Conservation (phyloP, 176 grass and related monocot genomes). For the Carex myosuroides region DNA sequence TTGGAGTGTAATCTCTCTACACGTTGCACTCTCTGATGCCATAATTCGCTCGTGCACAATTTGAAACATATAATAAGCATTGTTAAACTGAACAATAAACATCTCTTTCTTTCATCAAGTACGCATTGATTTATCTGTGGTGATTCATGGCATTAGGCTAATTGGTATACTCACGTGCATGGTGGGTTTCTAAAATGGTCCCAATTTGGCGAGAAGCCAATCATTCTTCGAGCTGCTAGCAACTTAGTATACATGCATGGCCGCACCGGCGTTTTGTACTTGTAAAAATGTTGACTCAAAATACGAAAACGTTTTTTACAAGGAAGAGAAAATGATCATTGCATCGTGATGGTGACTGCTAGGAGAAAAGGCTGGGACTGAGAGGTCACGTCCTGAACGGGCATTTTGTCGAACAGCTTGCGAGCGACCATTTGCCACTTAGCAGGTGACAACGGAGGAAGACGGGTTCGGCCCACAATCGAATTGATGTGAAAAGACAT, state of each 20-base stretch:
- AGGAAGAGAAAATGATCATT: constrained; percentile 31
- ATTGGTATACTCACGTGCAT: constrained; percentile 31
- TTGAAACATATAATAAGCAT: no score
- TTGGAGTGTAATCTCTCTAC: constrained; percentile 37
- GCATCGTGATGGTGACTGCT: constrained; percentile 35
- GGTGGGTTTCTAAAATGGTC: constrained; percentile 40
- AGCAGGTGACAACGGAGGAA: background rate
- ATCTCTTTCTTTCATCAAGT: no score
- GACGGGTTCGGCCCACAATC: background rate
- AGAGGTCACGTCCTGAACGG: constrained; percentile 28
- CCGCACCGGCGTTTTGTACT: constrained; percentile 35
- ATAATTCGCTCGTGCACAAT: constrained; percentile 55
- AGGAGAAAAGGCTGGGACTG: constrained; percentile 40
- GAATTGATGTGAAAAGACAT: background rate
- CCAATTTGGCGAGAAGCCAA: constrained; percentile 52
- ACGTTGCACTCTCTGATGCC: constrained; percentile 62
- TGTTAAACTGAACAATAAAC: no score
- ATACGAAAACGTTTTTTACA: constrained; percentile 35
- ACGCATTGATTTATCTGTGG: no score
- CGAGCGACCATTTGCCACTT: background rate
- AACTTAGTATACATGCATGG: constrained; percentile 21
- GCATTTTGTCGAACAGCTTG: constrained; percentile 61
- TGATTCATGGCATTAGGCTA: constrained; percentile 60
- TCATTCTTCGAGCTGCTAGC: constrained; percentile 55
- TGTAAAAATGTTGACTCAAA: constrained; percentile 60